Evolutionary conservation across 2,329 filamentous ascomycete genomes (phyloP).

Genomic region (Colletotrichum phormii): DNA sequence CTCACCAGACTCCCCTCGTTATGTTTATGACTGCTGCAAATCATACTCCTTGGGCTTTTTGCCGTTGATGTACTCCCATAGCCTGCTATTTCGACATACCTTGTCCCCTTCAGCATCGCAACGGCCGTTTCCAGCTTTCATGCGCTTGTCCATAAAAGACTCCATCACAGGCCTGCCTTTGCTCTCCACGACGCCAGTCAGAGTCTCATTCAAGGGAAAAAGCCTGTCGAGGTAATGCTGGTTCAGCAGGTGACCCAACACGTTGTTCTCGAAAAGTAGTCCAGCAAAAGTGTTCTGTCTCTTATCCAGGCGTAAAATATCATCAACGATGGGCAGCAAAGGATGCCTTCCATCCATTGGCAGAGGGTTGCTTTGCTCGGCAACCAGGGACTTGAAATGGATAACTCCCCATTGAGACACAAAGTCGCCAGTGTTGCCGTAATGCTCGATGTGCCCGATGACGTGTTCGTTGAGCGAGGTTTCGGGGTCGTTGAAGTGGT

Average conservation of each 20-base stretch:
- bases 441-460: constrained; percentile 83
- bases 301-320: constrained; percentile 10
- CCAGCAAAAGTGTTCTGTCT: constrained; percentile 67
- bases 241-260: constrained; percentile 68
- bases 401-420: constrained; percentile 81
- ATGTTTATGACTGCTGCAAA: neutral
- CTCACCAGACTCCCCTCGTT: neutral
- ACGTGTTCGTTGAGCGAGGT: constrained; percentile 55
- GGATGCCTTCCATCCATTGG: constrained; percentile 49
- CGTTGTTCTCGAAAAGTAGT: constrained; percentile 67
- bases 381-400: constrained; percentile 60
- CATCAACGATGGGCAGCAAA: constrained; percentile 36
- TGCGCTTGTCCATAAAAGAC: constrained; percentile 6
- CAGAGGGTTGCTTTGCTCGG: constrained; percentile 54
- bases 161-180: constrained; percentile 11
- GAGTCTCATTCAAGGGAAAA: constrained; percentile 55
- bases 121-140: neutral
- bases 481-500: constrained; percentile 82
- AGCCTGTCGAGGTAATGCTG: constrained; percentile 73
- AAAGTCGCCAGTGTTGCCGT: constrained; percentile 79
- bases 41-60: neutral
- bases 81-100: neutral
- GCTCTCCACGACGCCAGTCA: constrained; percentile 24
- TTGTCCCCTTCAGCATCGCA: neutral
- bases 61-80: constrained; percentile 9